Conservation (phyloP, 164 flowering plant species). For the grape (Vitis vinifera) region ASM3070453v1 NC_081810.1:6494501-6495000, state of each 20-base stretch:
- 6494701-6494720: conserved; percentile 24
- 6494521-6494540: no score
- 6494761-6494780: conserved; percentile 73
- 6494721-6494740: neutral
- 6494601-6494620: neutral
- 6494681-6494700: neutral
- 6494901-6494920: conserved; percentile 61
- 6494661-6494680: neutral
- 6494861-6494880: conserved; percentile 40
- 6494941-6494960: conserved; percentile 75
- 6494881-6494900: conserved; percentile 51
- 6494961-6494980: conserved; percentile 69
- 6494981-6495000: conserved; percentile 71
- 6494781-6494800: conserved; percentile 74
- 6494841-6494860: conserved; percentile 42
- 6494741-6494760: conserved; percentile 51
- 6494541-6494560: no score
- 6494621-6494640: conserved; percentile 2
- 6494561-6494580: no score
- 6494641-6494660: neutral
- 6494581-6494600: no score
- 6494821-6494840: conserved; percentile 52
- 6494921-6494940: conserved; percentile 50
- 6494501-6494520: neutral
- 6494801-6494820: conserved; percentile 51